A percentile compares a stretch with the other conserved stretches of the same genome.
Evolutionary conservation across 2,329 filamentous ascomycete species (phyloP).

Genomic region (Rhinocladiella similis): DNA sequence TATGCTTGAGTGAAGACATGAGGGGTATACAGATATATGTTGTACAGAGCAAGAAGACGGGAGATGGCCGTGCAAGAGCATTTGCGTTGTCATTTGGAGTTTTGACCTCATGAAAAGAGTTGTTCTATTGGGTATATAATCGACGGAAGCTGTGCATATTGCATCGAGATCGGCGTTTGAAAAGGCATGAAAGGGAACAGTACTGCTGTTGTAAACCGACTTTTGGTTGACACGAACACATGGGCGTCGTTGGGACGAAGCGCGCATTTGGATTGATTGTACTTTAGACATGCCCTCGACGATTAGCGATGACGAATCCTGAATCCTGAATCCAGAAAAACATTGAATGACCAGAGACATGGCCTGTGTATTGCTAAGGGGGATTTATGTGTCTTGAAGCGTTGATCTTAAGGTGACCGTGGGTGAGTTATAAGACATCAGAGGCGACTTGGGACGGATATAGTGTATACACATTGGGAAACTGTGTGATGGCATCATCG

Average conservation of each 20-base stretch:
- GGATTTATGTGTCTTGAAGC: too few species aligned
- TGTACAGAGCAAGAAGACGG: not conserved
- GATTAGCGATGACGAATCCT: not conserved
- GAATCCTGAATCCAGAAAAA: too few species aligned
- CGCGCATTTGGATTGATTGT: not conserved
- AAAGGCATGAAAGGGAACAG: too few species aligned
- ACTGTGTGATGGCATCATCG: slow-evolving; percentile 1
- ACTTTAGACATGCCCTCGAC: not conserved
- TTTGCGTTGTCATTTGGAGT: too few species aligned
- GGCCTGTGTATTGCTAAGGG: not conserved
- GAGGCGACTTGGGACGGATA: too few species aligned
- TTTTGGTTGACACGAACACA: not conserved
- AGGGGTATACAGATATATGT: not conserved
- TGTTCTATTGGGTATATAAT: too few species aligned
- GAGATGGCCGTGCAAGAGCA: not conserved
- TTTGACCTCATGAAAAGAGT: too few species aligned
- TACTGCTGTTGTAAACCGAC: too few species aligned
- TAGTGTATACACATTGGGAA: too few species aligned
- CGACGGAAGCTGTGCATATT: not conserved
- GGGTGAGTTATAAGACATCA: too few species aligned
- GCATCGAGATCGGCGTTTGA: not conserved
- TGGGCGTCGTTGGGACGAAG: not conserved
- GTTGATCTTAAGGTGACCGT: too few species aligned
- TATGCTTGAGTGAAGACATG: slow-evolving; percentile 14
- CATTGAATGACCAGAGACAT: not conserved